Base-by-base conservation (phyloP, 2,329 filamentous ascomycete species). In the Penicillium psychrosexuale region DNA sequence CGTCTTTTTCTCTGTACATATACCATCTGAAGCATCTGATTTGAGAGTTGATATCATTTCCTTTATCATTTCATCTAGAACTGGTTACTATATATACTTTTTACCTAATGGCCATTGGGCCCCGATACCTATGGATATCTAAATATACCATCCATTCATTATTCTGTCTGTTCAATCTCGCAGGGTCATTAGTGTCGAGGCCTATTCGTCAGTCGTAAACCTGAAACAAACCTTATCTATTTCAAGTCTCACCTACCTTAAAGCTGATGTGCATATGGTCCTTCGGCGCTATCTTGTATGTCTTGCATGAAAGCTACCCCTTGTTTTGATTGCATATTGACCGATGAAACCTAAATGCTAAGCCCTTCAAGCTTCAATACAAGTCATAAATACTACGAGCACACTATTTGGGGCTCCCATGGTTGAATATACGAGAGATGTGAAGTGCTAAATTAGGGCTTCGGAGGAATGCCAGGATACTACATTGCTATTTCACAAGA, bases 1-100 rank as follows among this genome's bases (percentile, higher is more conserved):
- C 33, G 55, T 61, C 54, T 49, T 40, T 43, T 63, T 65, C 59
- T 59, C 24, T 66, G 64, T 65, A 66, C 62, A 66, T 66, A 65
- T 63, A 65, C 62, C 61, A 61, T 34, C 8, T 55, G 44, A 51
- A 65, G 61, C 61, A 60, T 36, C 13, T 55, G 44, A 52, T 47
- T 57, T 52, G 24, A 38, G 58, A 56, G 62, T 64, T 59, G 47
- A 62, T 60, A 65, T 58, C 45, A 37, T 46, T n/a, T 47, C 44
- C 46, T 54, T 51, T 57, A 44, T 56, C 50, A 11, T 40, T 33
- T 30, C 36, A 38, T 22, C 27, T 13, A 31, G 13, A 33, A 9
- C 6, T 24, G 30, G 1, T 47, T 17, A 12, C 42, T 38, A 1
- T 34, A 5, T 36, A n/a, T 31, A 33, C 5, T n/a, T 13, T 9